Evolutionary conservation across 108 stramenopile species (phyloP), one percentile per base, ranked within the genome.

Genomic region (Cafeteria roenbergensis): DNA sequence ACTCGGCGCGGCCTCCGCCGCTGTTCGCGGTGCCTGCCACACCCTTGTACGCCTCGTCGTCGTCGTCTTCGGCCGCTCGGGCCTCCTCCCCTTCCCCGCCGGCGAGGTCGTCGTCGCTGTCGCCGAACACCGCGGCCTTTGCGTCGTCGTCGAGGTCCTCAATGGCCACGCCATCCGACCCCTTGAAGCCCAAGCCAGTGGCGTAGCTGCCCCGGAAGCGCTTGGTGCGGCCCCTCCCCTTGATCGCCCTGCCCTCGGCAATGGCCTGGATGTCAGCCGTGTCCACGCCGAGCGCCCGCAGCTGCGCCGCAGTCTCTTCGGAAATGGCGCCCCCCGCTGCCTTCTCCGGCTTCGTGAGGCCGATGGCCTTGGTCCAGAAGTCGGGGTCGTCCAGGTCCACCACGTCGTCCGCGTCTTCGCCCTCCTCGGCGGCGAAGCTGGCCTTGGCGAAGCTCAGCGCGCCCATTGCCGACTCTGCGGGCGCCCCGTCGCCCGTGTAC

Each of bases 361-460:
- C 81, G 26, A 81, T 64, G 0, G 73, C 80, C 55, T 83, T 83
- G 48, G 73, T 72, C 80, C 80, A 83, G 42, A 83, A 83, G 33
- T 81, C 78, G 0, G 78, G 78, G 42, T 83, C 82, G 65, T 82
- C 71, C 6, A 81, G 63, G 58, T 82, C 81, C n/a, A 82, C 78
- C 25, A 76, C 74, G 0, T 71, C 75, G 32, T 82, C 68, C 30
- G 67, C 76, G 4, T 26, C 42, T 8, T 27, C 12, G 12, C 17
- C 12, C 27, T 65, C 62, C 8, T 30, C 31, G 32, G 81, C 72
- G 31, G 81, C 81, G 69, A 82, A 82, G 29, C 73, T 73, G 34
- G 79, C 81, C 78, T 82, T 82, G 54, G 77, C 73, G 51, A 82
- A 78, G 42, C 35, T 58, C 28, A 53, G 53, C 12, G 68, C 67